Percentiles rank a stretch among this genome's conserved stretches.
phyloP scores from a whole-genome alignment of 495 filamentous ascomycete species.

The Peziza echinospora region DNA sequence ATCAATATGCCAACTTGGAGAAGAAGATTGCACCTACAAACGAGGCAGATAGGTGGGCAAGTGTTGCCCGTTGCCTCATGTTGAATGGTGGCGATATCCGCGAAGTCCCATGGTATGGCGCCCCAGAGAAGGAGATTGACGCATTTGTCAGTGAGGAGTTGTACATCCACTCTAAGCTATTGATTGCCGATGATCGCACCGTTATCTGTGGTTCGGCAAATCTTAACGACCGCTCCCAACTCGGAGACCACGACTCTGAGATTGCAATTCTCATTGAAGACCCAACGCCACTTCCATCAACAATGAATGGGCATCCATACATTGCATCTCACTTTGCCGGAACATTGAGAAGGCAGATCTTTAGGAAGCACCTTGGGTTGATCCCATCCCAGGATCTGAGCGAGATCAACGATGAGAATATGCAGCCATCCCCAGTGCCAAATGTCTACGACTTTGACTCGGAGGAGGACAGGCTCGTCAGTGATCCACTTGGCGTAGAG shows the following conservation, averaged over 20 bases:
- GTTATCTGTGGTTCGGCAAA: slow-evolving; percentile 89
- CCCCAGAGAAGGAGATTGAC: slow-evolving; percentile 52
- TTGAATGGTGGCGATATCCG: slow-evolving; percentile 52
- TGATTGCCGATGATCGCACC: slow-evolving; percentile 76
- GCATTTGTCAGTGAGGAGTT: slow-evolving; percentile 85
- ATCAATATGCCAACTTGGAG: background rate
- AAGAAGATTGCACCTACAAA: background rate
- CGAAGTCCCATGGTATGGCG: slow-evolving; percentile 57
- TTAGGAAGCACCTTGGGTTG: slow-evolving; percentile 78
- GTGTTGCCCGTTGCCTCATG: slow-evolving; percentile 70
- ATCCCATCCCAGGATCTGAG: slow-evolving; percentile 45
- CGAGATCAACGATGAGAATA: slow-evolving; percentile 44
- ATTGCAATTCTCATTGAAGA: slow-evolving; percentile 71
- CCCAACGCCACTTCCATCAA: slow-evolving; percentile 40
- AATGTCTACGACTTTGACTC: slow-evolving; percentile 72
- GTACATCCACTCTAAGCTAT: slow-evolving; percentile 82
- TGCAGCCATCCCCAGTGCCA: slow-evolving; percentile 46
- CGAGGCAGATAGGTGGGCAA: slow-evolving; percentile 40
- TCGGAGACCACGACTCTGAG: slow-evolving; percentile 58
- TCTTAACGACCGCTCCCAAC: slow-evolving; percentile 82
- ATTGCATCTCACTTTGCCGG: slow-evolving; percentile 59
- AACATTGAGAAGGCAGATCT: slow-evolving; percentile 64
- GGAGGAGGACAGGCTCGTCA: slow-evolving; percentile 47
- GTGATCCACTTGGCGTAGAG: slow-evolving; percentile 46
- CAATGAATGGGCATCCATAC: slow-evolving; percentile 51